Base-by-base conservation (phyloP, 768 basidiomycete genomes). In the Udeniomyces megalosporus region DNA sequence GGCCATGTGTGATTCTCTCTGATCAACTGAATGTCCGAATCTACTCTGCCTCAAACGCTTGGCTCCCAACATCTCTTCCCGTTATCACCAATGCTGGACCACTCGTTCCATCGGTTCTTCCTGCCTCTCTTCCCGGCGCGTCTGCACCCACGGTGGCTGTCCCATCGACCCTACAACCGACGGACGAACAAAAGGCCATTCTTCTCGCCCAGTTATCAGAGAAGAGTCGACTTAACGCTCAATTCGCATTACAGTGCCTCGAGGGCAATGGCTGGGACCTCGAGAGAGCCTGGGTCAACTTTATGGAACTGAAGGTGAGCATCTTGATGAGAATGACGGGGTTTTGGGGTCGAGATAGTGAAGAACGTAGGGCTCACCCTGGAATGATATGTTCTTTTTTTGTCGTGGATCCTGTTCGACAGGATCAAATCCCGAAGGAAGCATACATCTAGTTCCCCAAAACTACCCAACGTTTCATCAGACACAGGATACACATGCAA, bases 1-100 rank as follows among this genome's bases (percentile, higher is more conserved):
- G 95, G 95, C 84, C 88, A 53, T 86, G 89, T 62, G 77, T 82
- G 61, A 84, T 97, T 68, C 76, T 96, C 3, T 95, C 90, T 17
- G 95, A 99, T 73, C 82, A 88, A 66, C 81, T 84, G 74, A 82
- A 81, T 42, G 76, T 96, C 60, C 84, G 91, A 46, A 79, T 77
- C n/a, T 93, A 88, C 72, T 87, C 89, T 4, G 85, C 81, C 67
- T 81, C 81, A 56, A 83, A 83, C 64, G 85, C 85, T 22, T 93
- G 89, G 84, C 77, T 74, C 67, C 80, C 72, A 34, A 70, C 73
- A 24, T 70, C 72, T 47, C 67, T 70, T 14, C 65, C 75, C 26
- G 31, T 66, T 32, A 49, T 66, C 20, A 63, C 55, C 47, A 67
- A 29, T 45, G 22, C 54, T 29, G 38, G 38, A 20, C 31, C 29